Evolutionary conservation across 225 moss, liverwort and hornwort species (phyloP), one percentile per base, ranked within the genome.

Genomic region (Anthoceros angustus): DNA sequence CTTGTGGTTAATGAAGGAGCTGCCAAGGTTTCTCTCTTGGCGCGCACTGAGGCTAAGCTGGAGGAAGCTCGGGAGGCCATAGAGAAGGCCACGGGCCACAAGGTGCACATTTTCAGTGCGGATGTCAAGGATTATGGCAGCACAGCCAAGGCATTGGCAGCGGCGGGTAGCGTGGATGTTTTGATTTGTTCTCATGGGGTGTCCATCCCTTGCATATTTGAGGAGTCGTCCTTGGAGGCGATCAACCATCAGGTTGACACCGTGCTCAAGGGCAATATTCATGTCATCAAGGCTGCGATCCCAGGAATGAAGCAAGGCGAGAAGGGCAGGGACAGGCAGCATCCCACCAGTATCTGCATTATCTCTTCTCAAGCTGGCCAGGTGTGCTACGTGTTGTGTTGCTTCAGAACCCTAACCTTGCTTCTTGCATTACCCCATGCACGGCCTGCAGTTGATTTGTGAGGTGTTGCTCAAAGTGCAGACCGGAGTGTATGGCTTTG

Each of bases 401-500:
- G 45, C 38, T 20, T 2, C 42, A 32, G 32, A 32, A 32, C 32
- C 32, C 32, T 4, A 16, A 66, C 9, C 11, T n/a, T 16, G 24
- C 5, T 39, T 66, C 25, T 39, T 39, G 10, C 14, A 24, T 6
- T 38, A 12, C 11, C 10, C 39, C 18, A 38, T 41, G 32, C 32
- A 32, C n/a, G n/a, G 32, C 32, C 32, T 32, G 32, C 8, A 7
- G 20, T 66, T 42, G 18, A 64, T 64, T 64, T 20, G 63, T 64
- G 38, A 21, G 15, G 16, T 32, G 32, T 32, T 32, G 2, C 32
- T 4, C 1, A 0, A 62, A 65, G 42, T 74, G 25, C 78, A 98
- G 98, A 79, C 80, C 69, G 86, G 92, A 70, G 73, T 98, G 12
- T 92, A 98, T 79, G 98, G 89, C 41, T 83, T 77, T 68, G 75